Evolutionary conservation across 2,329 filamentous ascomycete genomes (phyloP), one percentile per base, ranked within the genome.

Genomic region (Claviceps sp.): DNA sequence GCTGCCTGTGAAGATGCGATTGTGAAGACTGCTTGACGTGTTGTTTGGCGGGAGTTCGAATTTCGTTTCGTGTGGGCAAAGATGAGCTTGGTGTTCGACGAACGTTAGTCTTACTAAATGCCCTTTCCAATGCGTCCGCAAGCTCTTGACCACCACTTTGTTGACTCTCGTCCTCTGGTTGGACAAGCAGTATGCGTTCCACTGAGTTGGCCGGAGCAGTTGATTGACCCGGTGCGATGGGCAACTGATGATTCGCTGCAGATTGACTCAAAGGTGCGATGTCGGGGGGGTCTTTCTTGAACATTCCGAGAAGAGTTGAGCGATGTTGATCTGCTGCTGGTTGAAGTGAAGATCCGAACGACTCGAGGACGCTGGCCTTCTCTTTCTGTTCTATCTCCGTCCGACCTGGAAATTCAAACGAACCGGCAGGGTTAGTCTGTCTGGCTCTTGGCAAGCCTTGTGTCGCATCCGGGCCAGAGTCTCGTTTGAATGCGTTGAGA

Each of bases 291-390:
- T 63, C 56, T 55, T 72, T 72, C 55, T 76, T 78, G 63, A 81
- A 79, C 67, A 80, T 77, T 22, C 69, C 72, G 14, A 80, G 65
- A 20, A 80, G 64, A 7, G 72, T 67, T 18, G 69, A 72, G 22
- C 74, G 72, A 55, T 79, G 76, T 46, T 63, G 57, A 30, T 62
- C 60, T 5, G 53, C 55, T 4, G 56, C 54, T 1, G 56, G 54
- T 24, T 55, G 55, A 22, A 63, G 58, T 45, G 56, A 59, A 6
- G 61, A 60, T 18, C 61, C 63, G 40, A 57, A 57, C n/a, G 63
- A 50, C 51, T 63, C 62, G 43, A 60, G 63, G 0, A 64, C 58
- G 34, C 58, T 62, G 3, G 46, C 30, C 30, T 47, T 30, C 5
- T 22, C 18, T 13, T 47, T 52, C 38, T 49, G 51, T 2, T 55